Evolutionary conservation across 2,329 filamentous ascomycete genomes (phyloP).

Genomic region (Colletotrichum cuscutae): DNA sequence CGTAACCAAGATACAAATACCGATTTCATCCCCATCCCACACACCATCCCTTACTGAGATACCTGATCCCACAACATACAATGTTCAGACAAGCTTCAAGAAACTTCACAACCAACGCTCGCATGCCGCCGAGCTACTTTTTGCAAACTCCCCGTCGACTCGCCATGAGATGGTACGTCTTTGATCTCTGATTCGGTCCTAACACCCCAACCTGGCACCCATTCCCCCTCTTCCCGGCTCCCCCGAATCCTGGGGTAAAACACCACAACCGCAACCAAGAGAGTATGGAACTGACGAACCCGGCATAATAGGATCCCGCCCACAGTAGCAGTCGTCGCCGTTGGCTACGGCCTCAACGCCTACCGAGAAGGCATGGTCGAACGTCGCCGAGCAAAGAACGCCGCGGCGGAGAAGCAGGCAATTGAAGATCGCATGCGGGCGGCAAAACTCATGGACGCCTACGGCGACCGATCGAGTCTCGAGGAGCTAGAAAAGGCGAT

Average conservation of each 20-base stretch:
- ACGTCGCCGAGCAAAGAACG: slow-evolving; percentile 41
- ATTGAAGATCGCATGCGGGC: slow-evolving; percentile 49
- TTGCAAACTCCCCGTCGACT: slow-evolving; percentile 43
- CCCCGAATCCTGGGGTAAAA: slow-evolving; percentile 5
- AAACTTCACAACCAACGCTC: slow-evolving; percentile 47
- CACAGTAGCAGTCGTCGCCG: slow-evolving; percentile 43
- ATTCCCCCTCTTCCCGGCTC: background rate
- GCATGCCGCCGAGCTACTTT: slow-evolving; percentile 46
- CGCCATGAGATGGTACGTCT: slow-evolving; percentile 45
- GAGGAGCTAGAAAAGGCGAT: slow-evolving; percentile 60
- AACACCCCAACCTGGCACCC: background rate
- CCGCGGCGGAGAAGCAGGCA: slow-evolving; percentile 47
- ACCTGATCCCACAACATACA: background rate
- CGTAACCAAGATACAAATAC: slow-evolving; percentile 16
- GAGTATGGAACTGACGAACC: background rate
- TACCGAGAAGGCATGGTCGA: slow-evolving; percentile 43
- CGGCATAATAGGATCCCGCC: slow-evolving; percentile 44
- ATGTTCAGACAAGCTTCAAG: slow-evolving; percentile 37
- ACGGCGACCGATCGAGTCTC: slow-evolving; percentile 60
- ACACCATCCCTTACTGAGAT: background rate
- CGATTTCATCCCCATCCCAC: slow-evolving; percentile 3
- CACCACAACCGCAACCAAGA: background rate
- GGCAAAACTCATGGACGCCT: slow-evolving; percentile 58
- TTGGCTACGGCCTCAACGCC: slow-evolving; percentile 48
- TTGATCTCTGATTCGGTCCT: background rate